Conservation (phyloP, 139 green algal species). For the Eudorina sp. region DNA sequence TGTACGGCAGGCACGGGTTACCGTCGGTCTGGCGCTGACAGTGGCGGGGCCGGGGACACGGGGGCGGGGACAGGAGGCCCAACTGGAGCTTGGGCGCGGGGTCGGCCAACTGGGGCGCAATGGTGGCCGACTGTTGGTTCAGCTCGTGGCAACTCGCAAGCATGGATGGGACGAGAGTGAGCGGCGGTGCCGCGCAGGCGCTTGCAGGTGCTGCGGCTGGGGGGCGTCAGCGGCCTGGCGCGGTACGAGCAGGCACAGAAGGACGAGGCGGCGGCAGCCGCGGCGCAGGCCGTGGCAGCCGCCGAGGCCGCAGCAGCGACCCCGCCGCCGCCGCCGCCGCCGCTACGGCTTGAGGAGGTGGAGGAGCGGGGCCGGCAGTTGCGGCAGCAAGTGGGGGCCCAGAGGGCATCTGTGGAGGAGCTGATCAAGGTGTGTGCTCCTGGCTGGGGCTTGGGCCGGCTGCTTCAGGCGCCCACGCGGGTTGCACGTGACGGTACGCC, state of each 20-base stretch:
- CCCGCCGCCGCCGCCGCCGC: background rate
- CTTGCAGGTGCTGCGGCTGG: conserved; percentile 4
- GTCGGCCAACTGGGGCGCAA: too few species aligned
- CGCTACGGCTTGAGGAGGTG: background rate
- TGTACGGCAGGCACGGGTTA: too few species aligned
- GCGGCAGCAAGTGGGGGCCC: background rate
- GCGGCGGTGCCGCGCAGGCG: conserved; percentile 18
- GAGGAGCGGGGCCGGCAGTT: background rate
- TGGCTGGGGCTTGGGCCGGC: too few species aligned
- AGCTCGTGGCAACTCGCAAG: too few species aligned
- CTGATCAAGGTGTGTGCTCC: conserved; percentile 4
- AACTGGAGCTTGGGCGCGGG: too few species aligned
- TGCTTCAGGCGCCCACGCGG: too few species aligned
- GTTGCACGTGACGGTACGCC: background rate
- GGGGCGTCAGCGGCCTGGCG: background rate
- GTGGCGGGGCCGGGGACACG: too few species aligned
- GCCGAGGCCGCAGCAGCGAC: background rate
- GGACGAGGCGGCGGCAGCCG: background rate
- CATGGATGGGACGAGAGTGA: too few species aligned
- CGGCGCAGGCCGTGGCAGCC: background rate
- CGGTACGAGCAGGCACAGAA: background rate
- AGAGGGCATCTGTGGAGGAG: background rate
- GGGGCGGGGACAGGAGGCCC: too few species aligned
- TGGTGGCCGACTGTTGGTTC: too few species aligned
- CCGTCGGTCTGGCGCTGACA: too few species aligned